Conservation (phyloP, 345 rosid species). For the Carallia brachiata region DNA sequence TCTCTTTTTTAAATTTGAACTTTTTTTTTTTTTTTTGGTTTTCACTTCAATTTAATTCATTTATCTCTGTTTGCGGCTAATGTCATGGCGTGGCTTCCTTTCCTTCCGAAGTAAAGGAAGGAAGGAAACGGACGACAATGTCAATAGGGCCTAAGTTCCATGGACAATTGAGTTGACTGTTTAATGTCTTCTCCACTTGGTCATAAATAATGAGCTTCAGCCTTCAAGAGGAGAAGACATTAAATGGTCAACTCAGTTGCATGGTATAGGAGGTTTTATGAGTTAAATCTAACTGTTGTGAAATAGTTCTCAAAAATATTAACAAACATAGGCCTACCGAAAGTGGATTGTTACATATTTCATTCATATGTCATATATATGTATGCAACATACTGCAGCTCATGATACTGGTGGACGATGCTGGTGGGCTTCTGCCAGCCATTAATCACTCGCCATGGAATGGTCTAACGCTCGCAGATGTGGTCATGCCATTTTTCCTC, state of each 20-base stretch:
- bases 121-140: too few species aligned
- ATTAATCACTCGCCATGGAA: conserved; percentile 94
- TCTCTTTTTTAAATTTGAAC: neutral
- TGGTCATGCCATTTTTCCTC: conserved; percentile 91
- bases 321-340: neutral
- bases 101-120: too few species aligned
- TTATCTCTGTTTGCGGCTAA: neutral
- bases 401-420: conserved; percentile 86
- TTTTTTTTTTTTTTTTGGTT: neutral
- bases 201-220: too few species aligned
- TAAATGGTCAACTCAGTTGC: too few species aligned
- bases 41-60: too few species aligned
- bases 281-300: neutral
- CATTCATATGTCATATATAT: neutral
- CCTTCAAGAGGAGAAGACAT: too few species aligned
- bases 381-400: conserved; percentile 49
- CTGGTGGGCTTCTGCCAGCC: conserved; percentile 71
- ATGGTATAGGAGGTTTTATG: too few species aligned
- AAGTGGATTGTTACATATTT: neutral
- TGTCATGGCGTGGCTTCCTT: too few species aligned
- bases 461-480: conserved; percentile 83
- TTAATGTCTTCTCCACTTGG: too few species aligned
- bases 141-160: too few species aligned
- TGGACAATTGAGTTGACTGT: too few species aligned
- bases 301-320: neutral